These are phyloP conservation scores for Neofusicoccum laricinum DNA, from an alignment of 2,329 filamentous ascomycete species.

Conservation along the genomic window DNA sequence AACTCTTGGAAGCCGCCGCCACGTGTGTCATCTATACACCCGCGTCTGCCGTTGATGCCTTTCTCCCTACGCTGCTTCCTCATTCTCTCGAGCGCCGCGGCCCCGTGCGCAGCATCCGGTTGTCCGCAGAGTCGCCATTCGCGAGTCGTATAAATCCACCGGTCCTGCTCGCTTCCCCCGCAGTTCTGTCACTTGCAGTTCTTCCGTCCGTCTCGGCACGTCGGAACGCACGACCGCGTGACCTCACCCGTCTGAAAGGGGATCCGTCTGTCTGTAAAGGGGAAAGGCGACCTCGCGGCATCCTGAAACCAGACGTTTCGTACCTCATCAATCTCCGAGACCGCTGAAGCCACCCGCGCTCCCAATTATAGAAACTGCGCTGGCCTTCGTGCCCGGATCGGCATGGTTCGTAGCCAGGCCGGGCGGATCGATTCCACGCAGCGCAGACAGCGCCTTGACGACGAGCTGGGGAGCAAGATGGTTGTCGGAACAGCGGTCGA, in stretches of 20 bases:
- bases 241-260: not conserved
- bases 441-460: not conserved
- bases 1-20: not conserved
- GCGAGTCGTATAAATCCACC: not conserved
- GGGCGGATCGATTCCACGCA: not conserved
- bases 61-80: not conserved
- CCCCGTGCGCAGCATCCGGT: not conserved
- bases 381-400: not conserved
- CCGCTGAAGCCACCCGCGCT: no score
- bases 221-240: not conserved
- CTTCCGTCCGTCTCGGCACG: not conserved
- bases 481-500: not conserved
- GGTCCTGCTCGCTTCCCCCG: not conserved
- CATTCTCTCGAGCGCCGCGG: not conserved
- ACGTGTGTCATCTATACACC: conserved; percentile 1
- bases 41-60: not conserved
- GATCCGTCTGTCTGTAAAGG: no score
- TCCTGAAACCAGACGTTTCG: no score
- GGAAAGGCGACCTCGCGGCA: no score
- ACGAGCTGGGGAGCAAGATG: not conserved
- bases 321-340: not conserved
- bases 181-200: not conserved
- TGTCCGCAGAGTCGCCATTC: not conserved
- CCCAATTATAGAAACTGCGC: not conserved
- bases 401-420: not conserved